Percentiles rank a stretch among this genome's conserved stretches.
phyloP scores from a whole-genome alignment of 2,329 filamentous ascomycete species.

The Diplodia sapinea region DNA sequence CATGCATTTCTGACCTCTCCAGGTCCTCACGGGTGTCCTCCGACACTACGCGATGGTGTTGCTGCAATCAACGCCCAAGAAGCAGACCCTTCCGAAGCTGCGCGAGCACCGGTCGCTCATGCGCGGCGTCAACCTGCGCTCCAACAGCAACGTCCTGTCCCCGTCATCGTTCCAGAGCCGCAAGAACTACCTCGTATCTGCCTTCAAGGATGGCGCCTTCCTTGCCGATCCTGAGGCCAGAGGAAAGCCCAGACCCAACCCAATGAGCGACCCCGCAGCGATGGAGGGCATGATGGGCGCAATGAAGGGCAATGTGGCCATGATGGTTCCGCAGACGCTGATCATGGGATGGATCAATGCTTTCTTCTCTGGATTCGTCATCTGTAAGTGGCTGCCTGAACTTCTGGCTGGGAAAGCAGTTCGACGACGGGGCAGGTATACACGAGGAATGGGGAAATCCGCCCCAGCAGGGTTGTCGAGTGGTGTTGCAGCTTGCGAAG shows the following conservation, averaged over 20 bases:
- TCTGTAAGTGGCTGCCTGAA: conserved; percentile 67
- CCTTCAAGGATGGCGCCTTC: conserved; percentile 84
- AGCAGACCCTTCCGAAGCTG: conserved; percentile 73
- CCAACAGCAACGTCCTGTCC: conserved; percentile 80
- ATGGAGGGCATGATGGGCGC: conserved; percentile 99
- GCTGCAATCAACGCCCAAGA: conserved; percentile 84
- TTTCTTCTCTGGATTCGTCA: conserved; percentile 97
- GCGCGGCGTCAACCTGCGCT: conserved; percentile 82
- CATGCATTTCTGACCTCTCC: conserved; percentile 33
- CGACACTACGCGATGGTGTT: conserved; percentile 96
- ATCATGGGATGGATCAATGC: conserved; percentile 99
- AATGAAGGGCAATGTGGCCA: conserved; percentile 99
- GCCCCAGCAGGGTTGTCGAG: background rate
- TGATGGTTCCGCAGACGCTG: conserved; percentile 98
- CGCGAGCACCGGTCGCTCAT: conserved; percentile 84
- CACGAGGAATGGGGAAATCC: background rate
- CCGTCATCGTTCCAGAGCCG: conserved; percentile 77
- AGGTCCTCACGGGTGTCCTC: conserved; percentile 86
- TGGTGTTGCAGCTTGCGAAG: background rate
- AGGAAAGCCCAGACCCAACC: conserved; percentile 88
- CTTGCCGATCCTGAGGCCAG: conserved; percentile 86
- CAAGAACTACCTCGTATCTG: conserved; percentile 78
- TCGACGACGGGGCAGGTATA: background rate
- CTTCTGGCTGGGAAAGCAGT: background rate
- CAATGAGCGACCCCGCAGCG: conserved; percentile 90